Evolutionary conservation across 306 rosid genomes (phyloP).

Genomic region (Quercus parvula): DNA sequence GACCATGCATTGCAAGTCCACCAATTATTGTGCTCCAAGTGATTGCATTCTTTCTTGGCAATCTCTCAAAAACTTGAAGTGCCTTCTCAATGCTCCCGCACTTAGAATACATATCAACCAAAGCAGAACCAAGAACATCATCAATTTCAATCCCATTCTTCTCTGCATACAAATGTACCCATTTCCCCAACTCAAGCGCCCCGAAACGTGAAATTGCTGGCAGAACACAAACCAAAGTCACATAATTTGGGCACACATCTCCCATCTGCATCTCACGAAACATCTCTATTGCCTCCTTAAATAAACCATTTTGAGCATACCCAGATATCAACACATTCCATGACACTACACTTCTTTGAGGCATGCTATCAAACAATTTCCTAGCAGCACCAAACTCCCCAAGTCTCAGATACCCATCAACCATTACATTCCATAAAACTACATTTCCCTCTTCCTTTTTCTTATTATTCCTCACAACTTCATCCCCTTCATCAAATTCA

Average conservation of each 20-base stretch:
- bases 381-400: constrained; percentile 50
- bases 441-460: constrained; percentile 54
- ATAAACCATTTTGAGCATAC: constrained; percentile 61
- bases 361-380: constrained; percentile 55
- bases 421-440: constrained; percentile 69
- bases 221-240: constrained; percentile 66
- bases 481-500: constrained; percentile 15
- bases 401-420: constrained; percentile 57
- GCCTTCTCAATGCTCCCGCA: constrained; percentile 82
- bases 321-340: constrained; percentile 80
- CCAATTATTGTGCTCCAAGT: constrained; percentile 67
- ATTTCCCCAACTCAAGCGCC: constrained; percentile 66
- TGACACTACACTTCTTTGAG: constrained; percentile 62
- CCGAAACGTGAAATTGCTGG: constrained; percentile 71
- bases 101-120: constrained; percentile 72
- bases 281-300: constrained; percentile 53
- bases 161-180: constrained; percentile 67
- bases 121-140: constrained; percentile 75
- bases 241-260: constrained; percentile 50
- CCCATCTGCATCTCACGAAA: constrained; percentile 58
- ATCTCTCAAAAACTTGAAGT: constrained; percentile 57
- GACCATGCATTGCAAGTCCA: constrained; percentile 77
- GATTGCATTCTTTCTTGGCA: constrained; percentile 54
- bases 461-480: constrained; percentile 26
- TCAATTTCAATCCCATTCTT: constrained; percentile 46